Evolutionary conservation across 495 filamentous ascomycete species (phyloP).

Genomic region (Letharia columbiana): DNA sequence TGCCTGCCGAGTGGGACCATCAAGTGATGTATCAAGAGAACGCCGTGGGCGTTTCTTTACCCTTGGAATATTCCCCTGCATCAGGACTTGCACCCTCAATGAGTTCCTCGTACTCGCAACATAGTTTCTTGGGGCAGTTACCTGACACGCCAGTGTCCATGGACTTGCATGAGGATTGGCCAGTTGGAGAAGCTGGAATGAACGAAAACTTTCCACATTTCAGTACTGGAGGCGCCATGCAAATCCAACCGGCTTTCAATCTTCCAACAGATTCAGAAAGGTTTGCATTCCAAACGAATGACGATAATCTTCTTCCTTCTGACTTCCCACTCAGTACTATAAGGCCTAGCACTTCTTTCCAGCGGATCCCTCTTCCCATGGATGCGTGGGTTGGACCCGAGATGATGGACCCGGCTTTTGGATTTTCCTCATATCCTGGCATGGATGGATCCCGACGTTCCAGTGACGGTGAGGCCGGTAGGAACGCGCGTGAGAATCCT

Average conservation of each 20-base stretch:
- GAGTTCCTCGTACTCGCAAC: slow-evolving; percentile 20
- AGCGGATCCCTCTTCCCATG: slow-evolving; percentile 17
- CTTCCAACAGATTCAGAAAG: slow-evolving; percentile 15
- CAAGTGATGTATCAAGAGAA: slow-evolving; percentile 10
- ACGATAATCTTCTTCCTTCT: background rate
- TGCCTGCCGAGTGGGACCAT: slow-evolving; percentile 11
- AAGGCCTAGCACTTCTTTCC: slow-evolving; percentile 16
- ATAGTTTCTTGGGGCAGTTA: slow-evolving; percentile 16
- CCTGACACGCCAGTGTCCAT: slow-evolving; percentile 21
- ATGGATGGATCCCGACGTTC: slow-evolving; percentile 33
- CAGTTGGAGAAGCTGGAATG: slow-evolving; percentile 6
- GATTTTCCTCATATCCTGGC: slow-evolving; percentile 13
- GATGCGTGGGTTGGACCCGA: slow-evolving; percentile 20
- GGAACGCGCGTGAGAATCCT: slow-evolving; percentile 67
- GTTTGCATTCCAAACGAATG: slow-evolving; percentile 15
- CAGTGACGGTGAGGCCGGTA: slow-evolving; percentile 39
- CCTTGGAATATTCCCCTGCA: slow-evolving; percentile 19
- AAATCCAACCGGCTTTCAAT: slow-evolving; percentile 6
- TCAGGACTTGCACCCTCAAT: slow-evolving; percentile 18
- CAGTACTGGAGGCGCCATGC: slow-evolving; percentile 16
- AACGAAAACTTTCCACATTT: slow-evolving; percentile 13
- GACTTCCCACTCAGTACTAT: slow-evolving; percentile 18
- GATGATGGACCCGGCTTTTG: slow-evolving; percentile 12
- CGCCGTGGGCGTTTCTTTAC: slow-evolving; percentile 11
- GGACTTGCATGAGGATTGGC: slow-evolving; percentile 18